Evolutionary conservation across 2,329 filamentous ascomycete species (phyloP).

Genomic region (Dothideomycetes sp.): DNA sequence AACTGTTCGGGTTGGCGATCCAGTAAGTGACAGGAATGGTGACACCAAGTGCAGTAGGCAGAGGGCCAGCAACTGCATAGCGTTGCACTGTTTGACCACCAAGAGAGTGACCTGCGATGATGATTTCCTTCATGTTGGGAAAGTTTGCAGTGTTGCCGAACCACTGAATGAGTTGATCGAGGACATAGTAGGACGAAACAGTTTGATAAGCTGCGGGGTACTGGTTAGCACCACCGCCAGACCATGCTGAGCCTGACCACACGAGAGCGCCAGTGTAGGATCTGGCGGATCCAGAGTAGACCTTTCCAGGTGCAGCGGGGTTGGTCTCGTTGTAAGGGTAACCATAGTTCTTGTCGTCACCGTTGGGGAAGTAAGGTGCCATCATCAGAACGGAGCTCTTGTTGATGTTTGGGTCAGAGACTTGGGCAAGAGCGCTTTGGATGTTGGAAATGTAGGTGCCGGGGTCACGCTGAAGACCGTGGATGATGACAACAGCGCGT

Average conservation of each 20-base stretch:
- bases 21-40: constrained; percentile 21
- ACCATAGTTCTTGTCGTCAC: constrained; percentile 21
- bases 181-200: constrained; percentile 21
- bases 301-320: constrained; percentile 9
- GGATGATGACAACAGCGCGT: constrained; percentile 24
- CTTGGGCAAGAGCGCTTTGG: constrained; percentile 20
- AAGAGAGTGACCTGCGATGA: constrained; percentile 25
- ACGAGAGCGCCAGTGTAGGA: constrained; percentile 20
- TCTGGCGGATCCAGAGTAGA: constrained; percentile 17
- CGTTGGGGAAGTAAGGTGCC: constrained; percentile 24
- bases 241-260: constrained; percentile 24
- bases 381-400: constrained; percentile 20
- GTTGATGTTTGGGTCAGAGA: constrained; percentile 18
- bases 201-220: constrained; percentile 19
- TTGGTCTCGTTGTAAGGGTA: constrained; percentile 21
- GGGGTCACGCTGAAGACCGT: constrained; percentile 23
- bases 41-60: constrained; percentile 9
- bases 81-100: constrained; percentile 24
- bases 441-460: constrained; percentile 22
- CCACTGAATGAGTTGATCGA: constrained; percentile 25
- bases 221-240: constrained; percentile 22
- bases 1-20: constrained; percentile 25
- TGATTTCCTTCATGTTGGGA: constrained; percentile 26
- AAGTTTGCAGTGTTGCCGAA: constrained; percentile 22
- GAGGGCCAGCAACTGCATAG: constrained; percentile 21